Percentiles rank a stretch among this genome's conserved stretches.
Conservation (phyloP, 2,329 filamentous ascomycete genomes). For the Drechslerella coelobrocha region DNA sequence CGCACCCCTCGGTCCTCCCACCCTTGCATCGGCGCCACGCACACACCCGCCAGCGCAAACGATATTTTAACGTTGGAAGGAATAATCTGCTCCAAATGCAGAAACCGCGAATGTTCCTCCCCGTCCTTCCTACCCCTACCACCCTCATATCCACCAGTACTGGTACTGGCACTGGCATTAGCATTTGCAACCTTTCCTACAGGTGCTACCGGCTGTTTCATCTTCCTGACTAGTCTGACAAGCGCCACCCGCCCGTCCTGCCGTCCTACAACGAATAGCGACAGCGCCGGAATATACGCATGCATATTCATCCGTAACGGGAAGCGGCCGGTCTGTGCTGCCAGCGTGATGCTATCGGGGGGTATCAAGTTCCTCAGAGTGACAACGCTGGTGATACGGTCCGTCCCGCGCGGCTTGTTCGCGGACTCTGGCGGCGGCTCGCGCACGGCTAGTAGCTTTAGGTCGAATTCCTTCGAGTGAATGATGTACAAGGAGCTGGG, state of each 20-base stretch:
- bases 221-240: constrained; percentile 67
- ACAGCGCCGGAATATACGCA: constrained; percentile 71
- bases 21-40: constrained; percentile 31
- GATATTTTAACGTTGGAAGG: constrained; percentile 19
- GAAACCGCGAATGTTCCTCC: constrained; percentile 9
- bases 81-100: constrained; percentile 42
- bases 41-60: constrained; percentile 26
- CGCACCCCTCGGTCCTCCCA: constrained; percentile 24
- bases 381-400: constrained; percentile 20
- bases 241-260: constrained; percentile 71
- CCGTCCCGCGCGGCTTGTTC: background rate
- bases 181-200: constrained; percentile 23
- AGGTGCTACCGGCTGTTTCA: constrained; percentile 56
- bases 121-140: background rate
- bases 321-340: constrained; percentile 28
- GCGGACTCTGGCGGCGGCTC: constrained; percentile 12
- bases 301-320: constrained; percentile 65
- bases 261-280: constrained; percentile 70
- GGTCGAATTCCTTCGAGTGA: constrained; percentile 43
- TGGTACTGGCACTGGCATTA: constrained; percentile 40
- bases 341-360: constrained; percentile 33
- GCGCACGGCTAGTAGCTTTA: constrained; percentile 24
- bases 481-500: constrained; percentile 32
- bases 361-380: constrained; percentile 40
- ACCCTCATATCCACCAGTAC: background rate